Base-by-base conservation (phyloP, 305 asterid species). In the Fraxinus platypoda region DNA sequence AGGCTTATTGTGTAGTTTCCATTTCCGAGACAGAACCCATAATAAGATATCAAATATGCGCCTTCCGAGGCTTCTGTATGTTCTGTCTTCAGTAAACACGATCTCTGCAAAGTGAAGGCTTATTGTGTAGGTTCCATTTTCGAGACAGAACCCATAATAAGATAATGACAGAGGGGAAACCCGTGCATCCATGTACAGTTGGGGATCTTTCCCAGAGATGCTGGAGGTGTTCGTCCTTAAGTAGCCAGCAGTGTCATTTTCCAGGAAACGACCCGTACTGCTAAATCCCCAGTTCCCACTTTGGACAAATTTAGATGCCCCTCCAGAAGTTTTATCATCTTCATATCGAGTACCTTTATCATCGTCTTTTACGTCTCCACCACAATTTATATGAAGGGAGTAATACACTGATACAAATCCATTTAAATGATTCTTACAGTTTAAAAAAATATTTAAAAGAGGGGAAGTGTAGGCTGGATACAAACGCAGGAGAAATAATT, bases 111-210 rank as follows among this genome's bases (percentile, higher is more conserved):
- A 34, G 38, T 34, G 38, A 34, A 34, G 38, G 38, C 38, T 34
- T 34, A 34, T 34, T 34, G 38, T 34, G 38, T 34, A 34, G 38
- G 0, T 34, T 34, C 38, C 38, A 34, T 34, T 34, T 34, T 0
- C 77, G 86, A 94, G 33, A 82, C 98, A 94, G 49, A 83, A 89
- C 19, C 90, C 96, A 74, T 90, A 91, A 46, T 93, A 95, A 30
- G 94, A 89, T 87, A 93, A 81, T 5, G 98, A 92, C 37, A 93
- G 79, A 6, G 97, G 91, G 57, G 98, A 91, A 77, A 85, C 83
- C 2, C 98, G 92, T 46, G 98, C 97, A 59, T 83, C 62, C 83
- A 0, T 87, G 88, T 90, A 92, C 52, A 94, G 84, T 75, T 87
- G 85, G 0, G 90, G 15, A 79, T 88, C 84, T 73, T 31, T 34